Base-by-base conservation (phyloP, 805 yeast genomes). In the Candida quercuum region DNA sequence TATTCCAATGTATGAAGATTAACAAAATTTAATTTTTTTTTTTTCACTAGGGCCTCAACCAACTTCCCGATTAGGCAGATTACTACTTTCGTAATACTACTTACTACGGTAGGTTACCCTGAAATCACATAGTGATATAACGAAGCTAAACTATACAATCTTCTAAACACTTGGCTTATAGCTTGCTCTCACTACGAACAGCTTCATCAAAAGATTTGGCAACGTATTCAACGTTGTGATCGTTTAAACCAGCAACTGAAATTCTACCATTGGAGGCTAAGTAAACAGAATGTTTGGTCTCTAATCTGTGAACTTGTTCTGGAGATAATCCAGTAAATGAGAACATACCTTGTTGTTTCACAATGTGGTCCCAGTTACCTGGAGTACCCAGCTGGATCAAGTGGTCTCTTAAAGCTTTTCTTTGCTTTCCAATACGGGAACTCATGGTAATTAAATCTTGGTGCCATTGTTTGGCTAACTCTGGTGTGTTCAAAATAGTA, bases 331-430 rank as follows among this genome's bases (percentile, higher is more conserved):
- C 99, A 22, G 98, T 91, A 67, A 81, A 91, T 25, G 96, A 87
- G 61, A 91, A 91, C 98, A 91, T 91, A 52, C 99, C 99, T 45
- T 86, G 83, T 69, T 93, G 99, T 46, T 71, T 69, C 33, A 79
- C 81, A 54, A 91, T 86, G 64, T 91, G 98, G 49, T 78, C 83
- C 98, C 98, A 91, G 52, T 70, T 75, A 33, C 96, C 96, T 22
- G 96, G 95, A 18, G 98, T 87, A 17, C 66, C 64, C 45, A 86
- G 74, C 37, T 63, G 61, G 35, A 72, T 73, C 43, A 91, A 72
- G 42, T 72, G 71, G 38, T 68, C 69, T 57, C 80, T 74, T 53
- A 91, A 72, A 15, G 69, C 72, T 23, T 64, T 57, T 67, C 98
- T 82, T 95, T 88, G 89, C 50, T 71, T 61, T 45, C 66, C 68